Percentiles rank a stretch among this genome's conserved stretches.
These are phyloP conservation scores for Tubosaeta sp. DNA, from an alignment of 768 basidiomycete genomes.

Conservation along the genomic window DNA sequence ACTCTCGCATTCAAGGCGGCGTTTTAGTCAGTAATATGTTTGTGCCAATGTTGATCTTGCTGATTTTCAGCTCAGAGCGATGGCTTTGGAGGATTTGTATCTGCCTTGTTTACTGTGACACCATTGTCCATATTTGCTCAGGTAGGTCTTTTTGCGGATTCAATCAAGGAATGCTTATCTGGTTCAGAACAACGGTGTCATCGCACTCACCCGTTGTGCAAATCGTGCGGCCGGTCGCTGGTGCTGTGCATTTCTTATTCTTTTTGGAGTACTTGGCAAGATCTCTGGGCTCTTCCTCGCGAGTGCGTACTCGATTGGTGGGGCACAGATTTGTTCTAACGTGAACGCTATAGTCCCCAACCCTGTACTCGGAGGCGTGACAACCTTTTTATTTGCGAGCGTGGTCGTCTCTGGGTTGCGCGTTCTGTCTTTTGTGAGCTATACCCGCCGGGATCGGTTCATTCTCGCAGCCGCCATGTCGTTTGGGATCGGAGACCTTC, in stretches of 20 bases:
- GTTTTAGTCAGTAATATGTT: slow-evolving; percentile 45
- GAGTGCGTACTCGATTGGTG: slow-evolving; percentile 35
- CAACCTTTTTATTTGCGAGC: slow-evolving; percentile 80
- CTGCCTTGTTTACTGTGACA: slow-evolving; percentile 76
- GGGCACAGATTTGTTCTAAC: background rate
- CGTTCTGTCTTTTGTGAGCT: slow-evolving; percentile 57
- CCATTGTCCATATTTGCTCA: slow-evolving; percentile 78
- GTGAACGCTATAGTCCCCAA: slow-evolving; percentile 51
- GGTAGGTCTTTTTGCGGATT: slow-evolving; percentile 19
- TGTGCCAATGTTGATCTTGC: background rate
- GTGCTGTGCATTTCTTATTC: slow-evolving; percentile 75
- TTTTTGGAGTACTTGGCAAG: slow-evolving; percentile 79
- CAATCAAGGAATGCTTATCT: background rate
- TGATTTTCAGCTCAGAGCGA: slow-evolving; percentile 46
- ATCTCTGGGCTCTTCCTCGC: slow-evolving; percentile 80
- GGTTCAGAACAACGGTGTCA: slow-evolving; percentile 73
- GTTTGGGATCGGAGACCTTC: slow-evolving; percentile 68
- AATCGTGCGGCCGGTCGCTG: slow-evolving; percentile 74
- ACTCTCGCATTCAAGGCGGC: slow-evolving; percentile 80
- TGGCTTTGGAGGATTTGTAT: slow-evolving; percentile 76
- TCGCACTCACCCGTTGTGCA: slow-evolving; percentile 81
- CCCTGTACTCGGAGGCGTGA: slow-evolving; percentile 79
- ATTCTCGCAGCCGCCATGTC: slow-evolving; percentile 65
- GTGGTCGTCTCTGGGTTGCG: slow-evolving; percentile 69
- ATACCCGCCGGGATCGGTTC: slow-evolving; percentile 64